Base-by-base conservation (phyloP, 2,329 filamentous ascomycete species). In the Colletotrichum australisinense region DNA sequence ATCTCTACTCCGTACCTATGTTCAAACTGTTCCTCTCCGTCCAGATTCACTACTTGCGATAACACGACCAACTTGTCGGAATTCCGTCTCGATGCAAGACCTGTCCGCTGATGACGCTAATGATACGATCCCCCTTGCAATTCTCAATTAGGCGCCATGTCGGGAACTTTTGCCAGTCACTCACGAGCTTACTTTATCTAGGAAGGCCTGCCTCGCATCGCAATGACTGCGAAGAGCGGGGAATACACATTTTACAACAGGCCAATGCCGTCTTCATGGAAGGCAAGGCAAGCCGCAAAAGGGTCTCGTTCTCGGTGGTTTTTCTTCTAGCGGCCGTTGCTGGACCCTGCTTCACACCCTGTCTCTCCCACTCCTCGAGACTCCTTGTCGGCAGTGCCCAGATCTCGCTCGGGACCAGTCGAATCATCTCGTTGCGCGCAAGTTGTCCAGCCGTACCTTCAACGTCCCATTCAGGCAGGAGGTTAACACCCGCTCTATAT, bases 391-490 rank as follows among this genome's bases (percentile, higher is more conserved):
- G 65, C 65, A 69, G 55, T 69, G 58, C 64, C 12, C 53, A 63
- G 66, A n/a, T 64, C 24, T 53, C 59, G 53, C 60, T 46, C 60
- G 64, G 59, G 22, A 19, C 55, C 60, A 73, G 60, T 69, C 66
- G 60, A 63, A 64, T 69, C 66, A 69, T 63, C n/a, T 57, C 57
- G 24, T 35, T 28, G 32, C 59, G 7, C 35, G n/a, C 28, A 22
- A 28, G 19, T n/a, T 19, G 28, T 59, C 28, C 38, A 24, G 59
- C 28, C 35, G 38, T 62, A 49, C 26, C 32, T 53, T 24, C 19
- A 5, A 22, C 30, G n/a, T 69, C 65, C 70, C 56, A 7, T 73
- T 73, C 28, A 30, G 70, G 70, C 55, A 73, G 70, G 70, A 73
- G 70, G 60, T 65, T 70, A 70, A 65, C 32, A n/a, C 30, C 46